These are phyloP conservation scores for Hippophae gyantsensis DNA, from an alignment of 306 rosid species.

Conservation along the genomic window DNA sequence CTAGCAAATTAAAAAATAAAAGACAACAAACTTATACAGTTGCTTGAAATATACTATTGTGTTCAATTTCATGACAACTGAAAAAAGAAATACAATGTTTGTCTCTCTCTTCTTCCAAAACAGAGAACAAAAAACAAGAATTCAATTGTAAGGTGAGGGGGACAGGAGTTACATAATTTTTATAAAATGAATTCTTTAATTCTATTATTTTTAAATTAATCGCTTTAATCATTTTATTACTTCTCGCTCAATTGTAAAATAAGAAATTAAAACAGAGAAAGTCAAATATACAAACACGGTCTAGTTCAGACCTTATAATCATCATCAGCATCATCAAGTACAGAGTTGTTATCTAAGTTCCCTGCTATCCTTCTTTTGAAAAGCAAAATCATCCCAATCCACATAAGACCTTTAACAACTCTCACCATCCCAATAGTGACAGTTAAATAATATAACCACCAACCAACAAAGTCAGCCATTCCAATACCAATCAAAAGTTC, in stretches of 20 bases:
- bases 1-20: no score
- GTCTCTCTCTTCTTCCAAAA: background rate
- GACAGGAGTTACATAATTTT: no score
- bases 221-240: no score
- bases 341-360: conserved; percentile 14
- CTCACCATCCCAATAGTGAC: conserved; percentile 59
- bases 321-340: conserved; percentile 19
- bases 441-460: conserved; percentile 59
- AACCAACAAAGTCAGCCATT: conserved; percentile 42
- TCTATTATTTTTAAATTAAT: no score
- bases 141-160: no score
- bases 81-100: no score
- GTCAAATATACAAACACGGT: background rate
- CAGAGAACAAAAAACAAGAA: background rate
- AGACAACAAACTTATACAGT: no score
- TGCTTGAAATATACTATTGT: no score
- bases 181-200: no score
- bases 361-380: conserved; percentile 15
- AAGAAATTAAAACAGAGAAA: background rate
- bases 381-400: conserved; percentile 31
- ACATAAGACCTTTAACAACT: conserved; percentile 36
- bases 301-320: conserved; percentile 21
- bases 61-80: no score
- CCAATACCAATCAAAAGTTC: conserved; percentile 40
- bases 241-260: background rate